Percentiles rank a stretch among this genome's conserved stretches.
These are phyloP conservation scores for Phytophthora kernoviae DNA, from an alignment of 352 stramenopile species.

Conservation along the genomic window DNA sequence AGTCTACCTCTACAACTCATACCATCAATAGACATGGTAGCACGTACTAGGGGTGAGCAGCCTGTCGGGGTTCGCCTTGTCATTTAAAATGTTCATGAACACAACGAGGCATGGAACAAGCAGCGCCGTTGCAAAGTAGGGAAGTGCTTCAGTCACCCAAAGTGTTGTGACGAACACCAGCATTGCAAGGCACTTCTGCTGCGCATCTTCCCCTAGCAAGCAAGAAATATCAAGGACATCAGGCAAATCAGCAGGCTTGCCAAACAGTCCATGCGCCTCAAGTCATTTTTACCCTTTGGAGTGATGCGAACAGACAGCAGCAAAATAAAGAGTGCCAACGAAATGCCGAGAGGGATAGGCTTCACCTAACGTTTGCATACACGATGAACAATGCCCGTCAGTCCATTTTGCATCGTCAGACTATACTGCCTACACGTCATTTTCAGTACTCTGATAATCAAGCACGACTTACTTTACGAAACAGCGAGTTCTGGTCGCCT, in stretches of 20 bases:
- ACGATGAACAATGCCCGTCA: background rate
- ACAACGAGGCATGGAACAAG: conserved; percentile 90
- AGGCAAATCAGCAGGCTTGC: background rate
- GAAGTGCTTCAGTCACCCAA: conserved; percentile 91
- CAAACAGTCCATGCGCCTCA: background rate
- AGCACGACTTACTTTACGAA: conserved; percentile 65
- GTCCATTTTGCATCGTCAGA: no score
- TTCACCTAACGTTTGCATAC: conserved; percentile 62
- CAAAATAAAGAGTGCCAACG: conserved; percentile 73
- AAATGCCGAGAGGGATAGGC: conserved; percentile 73
- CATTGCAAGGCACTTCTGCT: conserved; percentile 89
- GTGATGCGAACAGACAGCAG: conserved; percentile 77
- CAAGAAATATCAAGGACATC: background rate
- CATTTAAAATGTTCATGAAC: conserved; percentile 88
- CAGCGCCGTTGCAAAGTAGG: conserved; percentile 92
- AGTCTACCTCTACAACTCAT: background rate
- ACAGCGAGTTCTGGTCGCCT: conserved; percentile 79
- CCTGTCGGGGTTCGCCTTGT: conserved; percentile 73
- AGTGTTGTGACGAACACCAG: conserved; percentile 90
- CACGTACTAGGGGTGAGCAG: conserved; percentile 76
- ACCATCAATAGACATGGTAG: background rate
- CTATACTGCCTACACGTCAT: background rate
- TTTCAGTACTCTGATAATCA: conserved; percentile 9
- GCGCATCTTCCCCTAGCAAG: conserved; percentile 64
- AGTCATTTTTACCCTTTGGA: conserved; percentile 53